Evolutionary conservation across 805 yeast genomes (phyloP).

Genomic region (Candida coleopterorum): DNA sequence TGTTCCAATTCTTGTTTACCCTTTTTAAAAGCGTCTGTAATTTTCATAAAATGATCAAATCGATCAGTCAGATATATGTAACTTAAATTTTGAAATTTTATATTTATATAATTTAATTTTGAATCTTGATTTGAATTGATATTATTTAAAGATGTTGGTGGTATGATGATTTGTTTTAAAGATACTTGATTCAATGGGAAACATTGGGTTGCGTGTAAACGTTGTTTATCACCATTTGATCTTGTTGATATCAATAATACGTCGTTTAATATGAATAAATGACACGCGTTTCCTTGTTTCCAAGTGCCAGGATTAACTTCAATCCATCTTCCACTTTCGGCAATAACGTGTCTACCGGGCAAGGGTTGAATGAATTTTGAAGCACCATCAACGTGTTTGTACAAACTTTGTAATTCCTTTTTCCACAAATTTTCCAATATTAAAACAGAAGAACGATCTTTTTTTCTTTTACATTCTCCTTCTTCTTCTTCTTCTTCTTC

Average conservation of each 20-base stretch:
- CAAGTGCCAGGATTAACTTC: slow-evolving; percentile 83
- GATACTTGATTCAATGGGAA: slow-evolving; percentile 68
- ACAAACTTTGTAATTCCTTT: slow-evolving; percentile 60
- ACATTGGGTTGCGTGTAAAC: slow-evolving; percentile 71
- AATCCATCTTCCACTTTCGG: slow-evolving; percentile 80
- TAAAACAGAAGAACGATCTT: slow-evolving; percentile 65
- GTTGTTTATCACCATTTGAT: slow-evolving; percentile 18
- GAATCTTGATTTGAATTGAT: slow-evolving; percentile 9
- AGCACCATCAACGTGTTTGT: slow-evolving; percentile 87
- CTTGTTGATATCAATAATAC: slow-evolving; percentile 61
- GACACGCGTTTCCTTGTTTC: slow-evolving; percentile 73
- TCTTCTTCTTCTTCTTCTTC: slow-evolving; percentile 2
- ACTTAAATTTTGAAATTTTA: slow-evolving; percentile 43
- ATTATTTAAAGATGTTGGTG: too few relatives aligned
- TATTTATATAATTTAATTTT: slow-evolving; percentile 35
- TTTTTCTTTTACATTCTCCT: slow-evolving; percentile 14
- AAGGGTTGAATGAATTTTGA: slow-evolving; percentile 69
- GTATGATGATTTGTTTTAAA: slow-evolving; percentile 35
- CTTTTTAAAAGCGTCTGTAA: slow-evolving; percentile 51
- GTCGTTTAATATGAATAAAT: slow-evolving; percentile 74
- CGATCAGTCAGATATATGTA: slow-evolving; percentile 61
- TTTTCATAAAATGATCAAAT: slow-evolving; percentile 49
- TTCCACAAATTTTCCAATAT: slow-evolving; percentile 82
- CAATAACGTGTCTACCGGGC: slow-evolving; percentile 76
- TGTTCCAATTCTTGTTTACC: slow-evolving; percentile 41